A percentile compares a stretch with the other conserved stretches of the same genome.
These are phyloP conservation scores for Trypanosoma cruzi DNA, from an alignment of 208 protist genomes.

Conservation along the genomic window DNA sequence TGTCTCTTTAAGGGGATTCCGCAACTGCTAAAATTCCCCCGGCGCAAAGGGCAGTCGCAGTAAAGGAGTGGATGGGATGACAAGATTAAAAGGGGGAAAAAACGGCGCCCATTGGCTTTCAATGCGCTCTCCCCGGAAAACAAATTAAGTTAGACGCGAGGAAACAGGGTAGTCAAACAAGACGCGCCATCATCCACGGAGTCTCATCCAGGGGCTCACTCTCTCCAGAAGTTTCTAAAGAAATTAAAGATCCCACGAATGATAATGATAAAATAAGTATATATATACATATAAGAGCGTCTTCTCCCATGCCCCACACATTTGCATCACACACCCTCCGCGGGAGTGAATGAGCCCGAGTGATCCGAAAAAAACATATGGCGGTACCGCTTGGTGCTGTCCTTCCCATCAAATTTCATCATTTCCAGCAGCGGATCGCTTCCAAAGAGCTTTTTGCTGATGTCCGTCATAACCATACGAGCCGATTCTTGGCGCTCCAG, in stretches of 20 bases:
- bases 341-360: background rate
- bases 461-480: constrained; percentile 81
- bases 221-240: too few species aligned
- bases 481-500: constrained; percentile 67
- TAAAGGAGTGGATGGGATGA: too few species aligned
- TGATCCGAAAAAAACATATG: constrained; percentile 40
- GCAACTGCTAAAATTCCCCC: too few species aligned
- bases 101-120: too few species aligned
- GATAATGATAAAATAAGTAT: constrained; percentile 4
- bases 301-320: background rate
- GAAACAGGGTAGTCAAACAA: too few species aligned
- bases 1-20: too few species aligned
- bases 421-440: constrained; percentile 82
- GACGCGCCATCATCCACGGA: too few species aligned
- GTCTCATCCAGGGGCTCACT: too few species aligned
- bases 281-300: background rate
- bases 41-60: too few species aligned
- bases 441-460: constrained; percentile 83
- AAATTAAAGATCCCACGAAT: background rate
- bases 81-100: too few species aligned
- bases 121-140: too few species aligned
- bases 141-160: too few species aligned
- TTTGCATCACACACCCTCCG: background rate
- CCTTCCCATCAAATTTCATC: constrained; percentile 80
- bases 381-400: constrained; percentile 66